phyloP scores from a whole-genome alignment of 495 filamentous ascomycete species.

The Tetracladium marchalianum region DNA sequence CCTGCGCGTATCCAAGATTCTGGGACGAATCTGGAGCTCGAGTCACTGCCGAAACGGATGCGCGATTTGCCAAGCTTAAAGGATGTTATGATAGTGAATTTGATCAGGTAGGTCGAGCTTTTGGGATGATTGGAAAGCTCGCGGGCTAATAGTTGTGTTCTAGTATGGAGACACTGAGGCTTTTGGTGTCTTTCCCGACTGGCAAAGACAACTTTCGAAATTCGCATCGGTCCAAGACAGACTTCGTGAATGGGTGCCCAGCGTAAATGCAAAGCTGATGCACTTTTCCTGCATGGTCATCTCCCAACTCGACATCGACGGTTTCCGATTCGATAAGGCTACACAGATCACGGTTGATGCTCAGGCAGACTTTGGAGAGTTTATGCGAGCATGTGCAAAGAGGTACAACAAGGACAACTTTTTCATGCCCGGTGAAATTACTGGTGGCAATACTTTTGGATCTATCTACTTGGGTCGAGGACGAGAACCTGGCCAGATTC shows the following conservation, averaged over 20 bases:
- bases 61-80: slow-evolving; percentile 26
- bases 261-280: slow-evolving; percentile 47
- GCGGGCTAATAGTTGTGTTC: background rate
- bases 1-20: slow-evolving; percentile 56
- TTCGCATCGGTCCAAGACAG: slow-evolving; percentile 70
- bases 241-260: slow-evolving; percentile 58
- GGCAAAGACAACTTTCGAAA: slow-evolving; percentile 50
- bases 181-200: slow-evolving; percentile 59
- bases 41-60: slow-evolving; percentile 32
- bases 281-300: slow-evolving; percentile 61
- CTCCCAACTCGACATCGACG: slow-evolving; percentile 55
- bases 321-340: slow-evolving; percentile 62
- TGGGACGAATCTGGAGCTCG: slow-evolving; percentile 54
- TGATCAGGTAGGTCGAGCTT: slow-evolving; percentile 29
- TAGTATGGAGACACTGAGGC: slow-evolving; percentile 61
- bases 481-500: slow-evolving; percentile 30
- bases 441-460: slow-evolving; percentile 51
- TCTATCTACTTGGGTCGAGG: slow-evolving; percentile 61
- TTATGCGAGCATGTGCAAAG: slow-evolving; percentile 41
- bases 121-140: background rate
- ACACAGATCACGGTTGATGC: slow-evolving; percentile 58
- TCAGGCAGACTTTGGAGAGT: slow-evolving; percentile 37
- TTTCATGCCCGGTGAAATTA: slow-evolving; percentile 56
- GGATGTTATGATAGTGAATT: slow-evolving; percentile 65
- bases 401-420: slow-evolving; percentile 51